Base-by-base conservation (phyloP, 345 rosid genomes). In the Raphanus raphanistrum region DNA sequence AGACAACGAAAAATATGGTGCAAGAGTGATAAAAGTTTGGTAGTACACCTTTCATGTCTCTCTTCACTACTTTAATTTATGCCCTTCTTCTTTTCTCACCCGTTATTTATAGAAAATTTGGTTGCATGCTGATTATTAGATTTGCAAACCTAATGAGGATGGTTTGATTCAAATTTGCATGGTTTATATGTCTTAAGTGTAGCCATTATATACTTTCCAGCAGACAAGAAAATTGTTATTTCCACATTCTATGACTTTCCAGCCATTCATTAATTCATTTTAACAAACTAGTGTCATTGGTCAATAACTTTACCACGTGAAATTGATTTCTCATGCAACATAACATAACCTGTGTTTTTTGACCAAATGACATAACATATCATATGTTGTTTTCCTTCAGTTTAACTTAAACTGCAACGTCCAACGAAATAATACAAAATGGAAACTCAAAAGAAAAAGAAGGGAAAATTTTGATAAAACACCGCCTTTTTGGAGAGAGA, bases 11-110 rank as follows among this genome's bases (percentile, higher is more conserved):
- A 59, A 84, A 54, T 69, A 77, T 21, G 67, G 60, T 66, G 73
- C 7, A 68, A 65, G 21, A 67, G 63, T 61, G 84, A 66, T 27
- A 66, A 50, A 17, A 6, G 21, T 70, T 66, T 58, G 79, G 62
- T 75, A 17, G 6, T 32, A n/a, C 43, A 27, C 60, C 72, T 70
- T 62, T 73, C 88, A 86, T 69, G 4, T 82, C 54, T 70, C 65
- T 61, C 70, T 16, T 15, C 28, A 2, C 52, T 66, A 41, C 29
- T 66, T 38, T 41, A 36, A 2, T 29, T 25, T 31, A 8, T 31
- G 36, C 35, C 11, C 65, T 33, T 66, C 21, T 38, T 8, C 2
- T 35, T 27, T 59, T 6, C 0, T 9, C 60, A 26, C 5, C 50
- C 5, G 52, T 41, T 16, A 52, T 52, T 52, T 52, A 52, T 52